Percentiles rank a stretch among this genome's conserved stretches.
Conservation (phyloP, 345 rosid species). For the Melastoma malabathricum region DNA sequence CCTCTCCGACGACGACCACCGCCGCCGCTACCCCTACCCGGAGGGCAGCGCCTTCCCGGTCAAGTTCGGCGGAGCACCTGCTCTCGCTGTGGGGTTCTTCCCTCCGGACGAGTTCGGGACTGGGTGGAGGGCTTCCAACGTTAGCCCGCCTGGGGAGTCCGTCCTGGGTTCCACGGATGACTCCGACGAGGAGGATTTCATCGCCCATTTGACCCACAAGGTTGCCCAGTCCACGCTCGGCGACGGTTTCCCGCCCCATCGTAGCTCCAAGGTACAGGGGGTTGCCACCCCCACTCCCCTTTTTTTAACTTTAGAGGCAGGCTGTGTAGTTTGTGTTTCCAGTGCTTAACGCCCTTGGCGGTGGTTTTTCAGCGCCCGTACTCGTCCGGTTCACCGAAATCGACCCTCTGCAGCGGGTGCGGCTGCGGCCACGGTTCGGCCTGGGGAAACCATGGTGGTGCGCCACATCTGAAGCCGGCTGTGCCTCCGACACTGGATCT, state of each 20-base stretch:
- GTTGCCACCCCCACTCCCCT: too few species aligned
- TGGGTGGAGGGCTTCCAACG: constrained; percentile 23
- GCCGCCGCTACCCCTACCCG: too few species aligned
- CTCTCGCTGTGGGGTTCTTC: too few species aligned
- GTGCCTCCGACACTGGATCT: constrained; percentile 3
- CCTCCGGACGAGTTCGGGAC: constrained; percentile 17
- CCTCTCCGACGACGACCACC: too few species aligned
- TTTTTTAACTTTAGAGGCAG: too few species aligned
- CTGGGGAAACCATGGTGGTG: background rate
- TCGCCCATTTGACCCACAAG: constrained; percentile 9
- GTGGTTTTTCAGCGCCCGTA: constrained; percentile 1
- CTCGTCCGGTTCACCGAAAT: constrained; percentile 11
- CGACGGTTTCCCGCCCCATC: background rate
- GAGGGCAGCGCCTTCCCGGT: too few species aligned
- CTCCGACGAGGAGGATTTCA: constrained; percentile 38
- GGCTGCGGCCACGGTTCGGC: background rate
- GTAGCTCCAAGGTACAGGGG: constrained; percentile 4
- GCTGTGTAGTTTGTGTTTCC: background rate
- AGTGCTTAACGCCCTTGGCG: too few species aligned
- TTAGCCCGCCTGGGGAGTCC: constrained; percentile 52
- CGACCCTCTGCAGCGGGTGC: constrained; percentile 7
- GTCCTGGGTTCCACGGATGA: constrained; percentile 40
- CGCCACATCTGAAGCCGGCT: background rate
- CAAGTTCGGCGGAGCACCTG: too few species aligned
- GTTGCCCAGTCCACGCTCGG: constrained; percentile 8